Percentiles rank a stretch among this genome's conserved stretches.
These are phyloP conservation scores for Aspergillus sp. DNA, from an alignment of 2,329 filamentous ascomycete species.

Conservation along the genomic window DNA sequence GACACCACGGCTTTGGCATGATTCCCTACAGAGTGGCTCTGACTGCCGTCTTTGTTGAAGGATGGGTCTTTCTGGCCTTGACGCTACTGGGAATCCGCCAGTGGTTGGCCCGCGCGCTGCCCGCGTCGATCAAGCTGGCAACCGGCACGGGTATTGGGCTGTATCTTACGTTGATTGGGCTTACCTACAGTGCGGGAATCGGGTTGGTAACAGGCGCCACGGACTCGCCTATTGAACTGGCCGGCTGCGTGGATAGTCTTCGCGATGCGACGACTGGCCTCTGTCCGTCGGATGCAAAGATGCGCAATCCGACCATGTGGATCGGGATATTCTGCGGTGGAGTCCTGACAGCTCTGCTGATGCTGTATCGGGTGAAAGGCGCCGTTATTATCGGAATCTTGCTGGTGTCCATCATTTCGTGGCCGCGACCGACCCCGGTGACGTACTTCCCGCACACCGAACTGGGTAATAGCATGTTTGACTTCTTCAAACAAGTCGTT, in stretches of 20 bases:
- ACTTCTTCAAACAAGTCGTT: slow-evolving; percentile 88
- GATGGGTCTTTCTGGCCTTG: slow-evolving; percentile 79
- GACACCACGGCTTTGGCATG: slow-evolving; percentile 70
- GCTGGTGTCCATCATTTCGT: slow-evolving; percentile 84
- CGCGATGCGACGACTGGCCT: slow-evolving; percentile 47
- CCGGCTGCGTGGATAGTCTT: slow-evolving; percentile 66
- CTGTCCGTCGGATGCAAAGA: slow-evolving; percentile 68
- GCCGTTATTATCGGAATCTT: slow-evolving; percentile 82
- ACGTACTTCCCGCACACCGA: slow-evolving; percentile 78
- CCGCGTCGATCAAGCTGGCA: slow-evolving; percentile 81
- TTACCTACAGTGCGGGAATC: slow-evolving; percentile 80
- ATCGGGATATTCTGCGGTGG: slow-evolving; percentile 85
- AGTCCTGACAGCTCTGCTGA: slow-evolving; percentile 74
- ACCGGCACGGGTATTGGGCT: slow-evolving; percentile 84
- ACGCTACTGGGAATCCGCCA: slow-evolving; percentile 80
- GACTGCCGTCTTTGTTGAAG: slow-evolving; percentile 86
- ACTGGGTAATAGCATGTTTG: slow-evolving; percentile 69
- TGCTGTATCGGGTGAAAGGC: slow-evolving; percentile 85
- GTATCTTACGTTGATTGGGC: slow-evolving; percentile 66
- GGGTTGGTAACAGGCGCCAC: slow-evolving; percentile 71
- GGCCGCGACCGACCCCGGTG: slow-evolving; percentile 74
- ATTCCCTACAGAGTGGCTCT: slow-evolving; percentile 76
- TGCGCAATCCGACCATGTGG: slow-evolving; percentile 84
- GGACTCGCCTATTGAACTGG: slow-evolving; percentile 71
- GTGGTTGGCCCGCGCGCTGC: slow-evolving; percentile 83